Conservation (phyloP, 176 grass and related monocot genomes). For the Poa pratensis region DNA sequence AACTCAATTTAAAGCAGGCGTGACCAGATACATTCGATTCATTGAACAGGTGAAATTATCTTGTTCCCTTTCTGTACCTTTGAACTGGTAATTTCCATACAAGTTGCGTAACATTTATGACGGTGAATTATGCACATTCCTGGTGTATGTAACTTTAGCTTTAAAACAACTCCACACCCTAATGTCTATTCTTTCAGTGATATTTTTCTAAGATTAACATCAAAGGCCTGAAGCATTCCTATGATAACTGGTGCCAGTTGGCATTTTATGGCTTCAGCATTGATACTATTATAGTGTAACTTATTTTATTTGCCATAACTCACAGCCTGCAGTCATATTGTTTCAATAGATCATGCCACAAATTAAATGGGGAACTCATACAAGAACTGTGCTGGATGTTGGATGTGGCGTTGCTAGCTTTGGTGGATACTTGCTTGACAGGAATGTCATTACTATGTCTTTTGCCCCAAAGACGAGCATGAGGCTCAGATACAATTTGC, state of each 20-base stretch:
- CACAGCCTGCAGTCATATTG: slow-evolving; percentile 35
- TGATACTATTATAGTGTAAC: background rate
- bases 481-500: slow-evolving; percentile 98
- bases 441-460: slow-evolving; percentile 95
- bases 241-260: slow-evolving; percentile 13
- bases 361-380: slow-evolving; percentile 72
- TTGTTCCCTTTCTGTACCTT: slow-evolving; percentile 29
- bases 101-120: background rate
- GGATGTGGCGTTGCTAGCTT: slow-evolving; percentile 96
- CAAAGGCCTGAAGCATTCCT: background rate
- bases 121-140: background rate
- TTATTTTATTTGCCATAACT: slow-evolving; percentile 40
- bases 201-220: slow-evolving; percentile 10
- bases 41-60: slow-evolving; percentile 70
- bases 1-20: slow-evolving; percentile 92
- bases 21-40: slow-evolving; percentile 75
- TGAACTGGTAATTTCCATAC: background rate
- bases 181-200: background rate
- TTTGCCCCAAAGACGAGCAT: slow-evolving; percentile 94
- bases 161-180: background rate
- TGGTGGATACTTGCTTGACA: slow-evolving; percentile 86
- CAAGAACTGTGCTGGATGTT: slow-evolving; percentile 87
- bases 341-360: slow-evolving; percentile 68
- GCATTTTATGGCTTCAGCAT: slow-evolving; percentile 1
- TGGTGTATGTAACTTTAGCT: slow-evolving; percentile 10